phyloP scores from a whole-genome alignment of 441 rosid genomes.

The Eutrema salsugineum region DNA sequence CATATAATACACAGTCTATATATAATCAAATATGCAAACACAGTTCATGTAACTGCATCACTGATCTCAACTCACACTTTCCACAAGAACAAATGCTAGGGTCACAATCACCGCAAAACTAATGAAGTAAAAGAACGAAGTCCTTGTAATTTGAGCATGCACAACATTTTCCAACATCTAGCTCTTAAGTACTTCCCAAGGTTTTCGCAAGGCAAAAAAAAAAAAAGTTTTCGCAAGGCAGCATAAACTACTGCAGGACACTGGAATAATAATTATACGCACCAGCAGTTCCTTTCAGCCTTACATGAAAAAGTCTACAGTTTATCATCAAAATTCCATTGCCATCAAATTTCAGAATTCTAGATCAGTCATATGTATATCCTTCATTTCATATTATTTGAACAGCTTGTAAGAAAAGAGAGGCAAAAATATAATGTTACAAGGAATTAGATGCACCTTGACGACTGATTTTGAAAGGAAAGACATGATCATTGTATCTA shows the following conservation, averaged over 20 bases:
- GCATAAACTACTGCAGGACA: neutral
- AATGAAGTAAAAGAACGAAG: neutral
- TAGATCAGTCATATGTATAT: neutral
- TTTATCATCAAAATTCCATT: neutral
- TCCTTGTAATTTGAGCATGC: neutral
- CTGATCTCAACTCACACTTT: neutral
- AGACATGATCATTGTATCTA: constrained; percentile 72
- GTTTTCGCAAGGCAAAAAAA: neutral
- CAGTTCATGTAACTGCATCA: neutral
- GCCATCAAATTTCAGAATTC: neutral
- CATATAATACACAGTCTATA: neutral
- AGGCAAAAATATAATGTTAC: neutral
- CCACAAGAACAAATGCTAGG: constrained; percentile 1
- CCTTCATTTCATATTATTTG: neutral
- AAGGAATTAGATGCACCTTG: constrained; percentile 41
- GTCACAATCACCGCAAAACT: neutral
- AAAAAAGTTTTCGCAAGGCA: neutral
- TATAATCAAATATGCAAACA: neutral
- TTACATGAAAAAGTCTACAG: neutral
- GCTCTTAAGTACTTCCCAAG: neutral
- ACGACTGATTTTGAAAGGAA: constrained; percentile 67
- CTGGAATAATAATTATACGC: too few species aligned
- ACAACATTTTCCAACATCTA: neutral
- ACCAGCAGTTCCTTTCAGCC: neutral
- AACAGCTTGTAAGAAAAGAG: neutral